A percentile compares a stretch with the other conserved stretches of the same genome.
Conservation (phyloP, 306 rosid genomes). For the Prunus armeniaca region DNA sequence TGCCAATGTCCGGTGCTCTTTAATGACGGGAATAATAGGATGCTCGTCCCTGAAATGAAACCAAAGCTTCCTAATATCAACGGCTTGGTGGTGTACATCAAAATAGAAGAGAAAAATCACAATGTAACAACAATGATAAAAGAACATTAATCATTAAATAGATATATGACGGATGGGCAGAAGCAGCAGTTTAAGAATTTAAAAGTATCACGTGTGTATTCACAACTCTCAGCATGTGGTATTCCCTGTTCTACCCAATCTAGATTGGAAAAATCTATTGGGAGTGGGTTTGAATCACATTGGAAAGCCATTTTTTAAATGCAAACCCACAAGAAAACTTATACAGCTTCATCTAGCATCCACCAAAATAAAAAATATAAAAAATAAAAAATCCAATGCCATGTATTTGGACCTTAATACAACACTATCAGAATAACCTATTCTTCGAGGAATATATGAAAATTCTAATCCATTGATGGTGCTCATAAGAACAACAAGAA, state of each 20-base stretch:
- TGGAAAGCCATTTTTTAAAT: neutral
- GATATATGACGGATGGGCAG: neutral
- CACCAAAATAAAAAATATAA: no score
- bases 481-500: no score
- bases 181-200: neutral
- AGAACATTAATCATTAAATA: neutral
- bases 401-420: no score
- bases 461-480: no score
- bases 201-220: neutral
- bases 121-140: neutral
- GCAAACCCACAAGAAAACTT: neutral
- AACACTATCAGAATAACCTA: no score
- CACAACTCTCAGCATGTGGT: neutral
- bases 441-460: no score
- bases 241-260: constrained; percentile 1
- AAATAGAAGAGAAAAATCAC: neutral
- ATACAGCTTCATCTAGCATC: no score
- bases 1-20: constrained; percentile 89
- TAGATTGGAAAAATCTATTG: neutral
- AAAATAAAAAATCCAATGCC: no score
- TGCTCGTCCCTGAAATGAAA: constrained; percentile 82
- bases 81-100: neutral
- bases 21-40: constrained; percentile 88
- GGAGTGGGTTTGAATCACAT: neutral
- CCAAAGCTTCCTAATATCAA: constrained; percentile 7